Percentiles rank a stretch among this genome's conserved stretches.
Evolutionary conservation across 768 basidiomycete genomes (phyloP).

Genomic region (Gloeopeniophorella convolvens): DNA sequence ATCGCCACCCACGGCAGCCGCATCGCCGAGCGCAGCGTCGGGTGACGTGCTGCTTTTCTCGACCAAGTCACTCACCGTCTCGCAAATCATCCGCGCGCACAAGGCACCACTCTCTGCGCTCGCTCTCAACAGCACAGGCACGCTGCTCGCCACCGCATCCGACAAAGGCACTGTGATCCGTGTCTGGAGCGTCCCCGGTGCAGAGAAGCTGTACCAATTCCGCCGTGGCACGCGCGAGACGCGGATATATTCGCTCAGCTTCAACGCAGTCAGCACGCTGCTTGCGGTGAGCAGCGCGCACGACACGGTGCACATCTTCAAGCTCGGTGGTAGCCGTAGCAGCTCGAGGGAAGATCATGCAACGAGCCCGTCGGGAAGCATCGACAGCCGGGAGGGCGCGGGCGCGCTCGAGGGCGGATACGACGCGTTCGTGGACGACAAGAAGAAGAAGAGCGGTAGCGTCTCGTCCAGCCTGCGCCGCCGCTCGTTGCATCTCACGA

Average conservation of each 20-base stretch:
- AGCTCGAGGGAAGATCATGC: slow-evolving; percentile 29
- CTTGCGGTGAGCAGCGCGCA: slow-evolving; percentile 88
- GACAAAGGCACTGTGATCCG: slow-evolving; percentile 97
- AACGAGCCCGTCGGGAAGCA: slow-evolving; percentile 57
- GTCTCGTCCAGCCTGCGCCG: slow-evolving; percentile 60
- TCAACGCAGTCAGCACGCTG: slow-evolving; percentile 78
- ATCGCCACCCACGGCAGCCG: slow-evolving; percentile 31
- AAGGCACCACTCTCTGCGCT: slow-evolving; percentile 88
- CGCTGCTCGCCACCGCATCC: slow-evolving; percentile 86
- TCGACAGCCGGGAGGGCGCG: slow-evolving; percentile 58
- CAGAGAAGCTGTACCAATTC: slow-evolving; percentile 95
- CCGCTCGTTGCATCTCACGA: slow-evolving; percentile 69
- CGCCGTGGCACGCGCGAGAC: slow-evolving; percentile 83
- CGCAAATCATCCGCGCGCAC: slow-evolving; percentile 96
- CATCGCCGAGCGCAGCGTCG: slow-evolving; percentile 35
- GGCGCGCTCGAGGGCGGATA: slow-evolving; percentile 69
- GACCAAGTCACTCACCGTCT: slow-evolving; percentile 82
- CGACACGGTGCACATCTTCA: slow-evolving; percentile 96
- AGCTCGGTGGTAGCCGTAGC: slow-evolving; percentile 44
- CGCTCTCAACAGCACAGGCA: slow-evolving; percentile 79
- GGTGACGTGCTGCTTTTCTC: slow-evolving; percentile 95
- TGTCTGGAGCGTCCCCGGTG: slow-evolving; percentile 85
- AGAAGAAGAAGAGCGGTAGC: slow-evolving; percentile 45
- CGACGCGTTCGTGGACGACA: slow-evolving; percentile 75
- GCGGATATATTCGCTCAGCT: slow-evolving; percentile 77